These are phyloP conservation scores for Cryoendolithus antarcticus DNA, from an alignment of 2,329 filamentous ascomycete genomes.

Conservation along the genomic window DNA sequence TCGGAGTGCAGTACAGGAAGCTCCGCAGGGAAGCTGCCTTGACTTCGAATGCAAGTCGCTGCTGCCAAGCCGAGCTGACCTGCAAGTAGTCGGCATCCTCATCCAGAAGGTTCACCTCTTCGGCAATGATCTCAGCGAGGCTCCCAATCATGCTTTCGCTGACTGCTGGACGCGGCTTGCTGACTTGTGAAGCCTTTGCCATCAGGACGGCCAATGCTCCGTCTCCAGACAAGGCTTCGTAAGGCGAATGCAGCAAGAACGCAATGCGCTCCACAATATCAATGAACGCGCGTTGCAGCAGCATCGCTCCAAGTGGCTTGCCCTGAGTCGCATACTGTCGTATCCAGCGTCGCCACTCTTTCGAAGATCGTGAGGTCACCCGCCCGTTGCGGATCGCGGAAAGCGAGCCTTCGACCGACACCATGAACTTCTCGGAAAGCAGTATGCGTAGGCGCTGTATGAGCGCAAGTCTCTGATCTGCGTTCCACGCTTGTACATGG, in stretches of 20 bases:
- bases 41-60: constrained; percentile 71
- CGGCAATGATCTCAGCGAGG: constrained; percentile 60
- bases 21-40: constrained; percentile 72
- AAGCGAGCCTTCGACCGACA: constrained; percentile 77
- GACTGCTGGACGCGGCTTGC: constrained; percentile 13
- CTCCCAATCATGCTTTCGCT: constrained; percentile 42
- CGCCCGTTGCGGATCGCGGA: constrained; percentile 78
- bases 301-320: constrained; percentile 77
- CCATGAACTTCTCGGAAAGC: constrained; percentile 72
- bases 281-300: constrained; percentile 81
- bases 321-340: constrained; percentile 70
- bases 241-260: constrained; percentile 13
- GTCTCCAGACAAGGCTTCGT: constrained; percentile 8
- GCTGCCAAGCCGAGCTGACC: constrained; percentile 75
- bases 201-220: constrained; percentile 17
- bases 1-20: constrained; percentile 71
- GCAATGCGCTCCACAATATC: constrained; percentile 49
- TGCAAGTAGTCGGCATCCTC: constrained; percentile 82
- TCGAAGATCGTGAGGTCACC: constrained; percentile 50
- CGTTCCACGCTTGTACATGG: constrained; percentile 68
- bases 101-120: constrained; percentile 78
- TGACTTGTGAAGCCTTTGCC: constrained; percentile 19
- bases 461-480: constrained; percentile 59
- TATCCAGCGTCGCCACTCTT: constrained; percentile 79
- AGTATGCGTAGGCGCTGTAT: constrained; percentile 60